Evolutionary conservation across 768 basidiomycete species (phyloP).

Genomic region (Hericium erinaceus): DNA sequence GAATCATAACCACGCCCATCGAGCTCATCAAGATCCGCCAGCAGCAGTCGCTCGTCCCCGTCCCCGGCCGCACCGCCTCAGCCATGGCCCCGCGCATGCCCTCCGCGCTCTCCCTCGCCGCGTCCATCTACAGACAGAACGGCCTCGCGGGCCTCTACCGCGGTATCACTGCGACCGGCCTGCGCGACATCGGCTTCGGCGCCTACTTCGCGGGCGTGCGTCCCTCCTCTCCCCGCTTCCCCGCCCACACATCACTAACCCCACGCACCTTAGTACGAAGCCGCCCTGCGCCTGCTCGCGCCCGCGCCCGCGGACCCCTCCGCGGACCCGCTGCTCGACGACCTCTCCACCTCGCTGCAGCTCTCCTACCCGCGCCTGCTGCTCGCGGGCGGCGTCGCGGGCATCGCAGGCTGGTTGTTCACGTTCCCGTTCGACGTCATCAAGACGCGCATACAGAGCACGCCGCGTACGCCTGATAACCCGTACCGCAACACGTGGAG

Average conservation of each 20-base stretch:
- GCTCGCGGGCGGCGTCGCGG: conserved; percentile 68
- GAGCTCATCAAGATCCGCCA: conserved; percentile 87
- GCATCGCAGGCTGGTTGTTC: conserved; percentile 64
- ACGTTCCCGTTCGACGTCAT: conserved; percentile 89
- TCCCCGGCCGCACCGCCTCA: neutral
- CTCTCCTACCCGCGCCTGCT: conserved; percentile 48
- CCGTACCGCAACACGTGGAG: conserved; percentile 48
- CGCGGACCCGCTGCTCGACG: conserved; percentile 28
- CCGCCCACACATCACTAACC: neutral
- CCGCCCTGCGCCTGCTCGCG: conserved; percentile 43
- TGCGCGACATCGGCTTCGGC: conserved; percentile 78
- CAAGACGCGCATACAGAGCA: conserved; percentile 80
- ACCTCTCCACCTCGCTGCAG: conserved; percentile 31
- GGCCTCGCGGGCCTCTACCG: conserved; percentile 69
- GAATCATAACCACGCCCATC: conserved; percentile 71
- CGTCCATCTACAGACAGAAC: conserved; percentile 40
- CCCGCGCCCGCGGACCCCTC: conserved; percentile 12
- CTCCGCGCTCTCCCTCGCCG: conserved; percentile 39
- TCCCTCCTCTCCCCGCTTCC: neutral
- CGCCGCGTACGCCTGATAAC: conserved; percentile 1
- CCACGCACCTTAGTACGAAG: conserved; percentile 44
- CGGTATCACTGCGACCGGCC: conserved; percentile 61
- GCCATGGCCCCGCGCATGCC: neutral
- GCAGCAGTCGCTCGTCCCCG: conserved; percentile 38
- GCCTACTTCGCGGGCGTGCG: conserved; percentile 52